Evolutionary conservation across 192 early-diverging fungal genomes (phyloP), one percentile per base, ranked within the genome.

Genomic region (Mortierella claussenii): DNA sequence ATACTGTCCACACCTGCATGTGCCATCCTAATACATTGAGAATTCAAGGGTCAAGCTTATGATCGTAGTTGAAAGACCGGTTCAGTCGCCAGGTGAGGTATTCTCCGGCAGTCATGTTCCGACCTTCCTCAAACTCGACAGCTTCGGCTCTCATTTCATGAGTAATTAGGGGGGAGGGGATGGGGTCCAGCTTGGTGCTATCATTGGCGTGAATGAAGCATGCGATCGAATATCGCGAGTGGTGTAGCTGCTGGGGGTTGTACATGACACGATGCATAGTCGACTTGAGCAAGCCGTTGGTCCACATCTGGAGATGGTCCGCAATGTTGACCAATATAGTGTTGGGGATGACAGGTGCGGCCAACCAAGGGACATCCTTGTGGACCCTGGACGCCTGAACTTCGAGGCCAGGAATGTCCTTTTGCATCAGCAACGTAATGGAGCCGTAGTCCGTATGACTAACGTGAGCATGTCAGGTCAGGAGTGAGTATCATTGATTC

Each of bases 361-460:
- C 59, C 8, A 91, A 80, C 89, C 89, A 92, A 11, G 75, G 55
- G 5, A 55, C 74, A 33, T 66, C 34, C 32, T 70, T 69, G 36
- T 78, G 56, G 13, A 55, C 54, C 13, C 80, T 60, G 23, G 60
- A 71, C 10, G 79, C 66, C 61, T 85, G 81, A 6, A 88, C 79
- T 59, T 88, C 87, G 27, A 88, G 68, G 20, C 87, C 87, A 28
- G 83, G 80, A 40, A 86, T 76, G 47, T 89, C 85, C 62, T 89
- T 81, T 70, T 91, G 91, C 65, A 91, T 89, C 31, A 92, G 59
- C 4, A 91, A 53, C 7, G 90, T 91, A 21, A 92, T 62, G 0
- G 86, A 85, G 7, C 91, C 91, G 68, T 92, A 92, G 65, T 92
- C 91, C 1, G 90, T 85, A 27, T 89, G 86, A 51, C 83, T 87